Conservation (phyloP, 1,139 yeast genomes). For the Magnusiomyces starmeri region DNA sequence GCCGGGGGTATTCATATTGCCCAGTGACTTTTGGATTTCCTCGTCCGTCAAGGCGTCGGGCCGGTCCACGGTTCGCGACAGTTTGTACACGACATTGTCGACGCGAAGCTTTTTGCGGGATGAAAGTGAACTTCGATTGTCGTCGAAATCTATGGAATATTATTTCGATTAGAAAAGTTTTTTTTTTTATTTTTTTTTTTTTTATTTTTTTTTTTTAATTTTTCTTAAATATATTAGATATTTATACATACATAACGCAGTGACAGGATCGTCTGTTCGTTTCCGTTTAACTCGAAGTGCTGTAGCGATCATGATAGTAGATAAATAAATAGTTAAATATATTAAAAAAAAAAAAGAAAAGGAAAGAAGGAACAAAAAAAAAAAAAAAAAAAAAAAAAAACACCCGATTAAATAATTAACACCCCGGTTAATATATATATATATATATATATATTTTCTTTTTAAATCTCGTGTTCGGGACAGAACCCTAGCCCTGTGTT, state of each 20-base stretch:
- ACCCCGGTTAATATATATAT: too few relatives aligned
- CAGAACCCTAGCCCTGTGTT: too few relatives aligned
- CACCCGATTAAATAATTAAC: too few relatives aligned
- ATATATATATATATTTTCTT: too few relatives aligned
- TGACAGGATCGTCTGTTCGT: slow-evolving; percentile 78
- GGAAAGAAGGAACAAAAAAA: background rate
- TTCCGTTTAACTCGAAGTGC: slow-evolving; percentile 64
- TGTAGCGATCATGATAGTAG: background rate
- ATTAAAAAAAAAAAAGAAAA: background rate
- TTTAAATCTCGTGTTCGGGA: too few relatives aligned
- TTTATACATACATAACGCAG: slow-evolving; percentile 53
- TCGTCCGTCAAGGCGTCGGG: background rate
- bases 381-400: background rate
- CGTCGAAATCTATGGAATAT: slow-evolving; percentile 5
- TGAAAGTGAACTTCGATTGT: background rate
- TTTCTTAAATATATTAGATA: too few relatives aligned
- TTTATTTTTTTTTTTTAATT: too few relatives aligned
- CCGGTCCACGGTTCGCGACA: slow-evolving; percentile 4
- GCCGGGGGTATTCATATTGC: too few relatives aligned
- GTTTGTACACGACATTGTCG: slow-evolving; percentile 5
- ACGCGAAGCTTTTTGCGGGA: slow-evolving; percentile 1
- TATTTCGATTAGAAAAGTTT: background rate
- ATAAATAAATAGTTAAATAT: background rate
- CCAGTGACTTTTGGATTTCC: too few relatives aligned
- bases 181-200: too few relatives aligned